phyloP scores from a whole-genome alignment of 2,329 filamentous ascomycete genomes.

The Plenodomus tracheiphilus region DNA sequence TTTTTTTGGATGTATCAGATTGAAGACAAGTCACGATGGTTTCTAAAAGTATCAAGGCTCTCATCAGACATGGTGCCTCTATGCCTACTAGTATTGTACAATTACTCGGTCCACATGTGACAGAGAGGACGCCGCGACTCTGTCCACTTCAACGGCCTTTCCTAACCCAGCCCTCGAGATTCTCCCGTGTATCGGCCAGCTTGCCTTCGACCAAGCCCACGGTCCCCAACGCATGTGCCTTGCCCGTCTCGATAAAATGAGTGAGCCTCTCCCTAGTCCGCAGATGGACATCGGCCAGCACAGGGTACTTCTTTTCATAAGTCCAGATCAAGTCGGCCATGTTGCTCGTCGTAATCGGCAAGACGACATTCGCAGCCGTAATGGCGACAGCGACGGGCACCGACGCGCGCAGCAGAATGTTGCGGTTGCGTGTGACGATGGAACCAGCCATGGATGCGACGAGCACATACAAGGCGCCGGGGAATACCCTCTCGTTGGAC shows the following conservation, averaged over 20 bases:
- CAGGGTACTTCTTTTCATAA: conserved; percentile 89
- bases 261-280: conserved; percentile 69
- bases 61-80: too few species aligned
- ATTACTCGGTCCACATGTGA: conserved; percentile 13
- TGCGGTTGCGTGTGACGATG: conserved; percentile 87
- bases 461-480: conserved; percentile 87
- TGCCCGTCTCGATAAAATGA: conserved; percentile 72
- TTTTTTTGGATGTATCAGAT: too few species aligned
- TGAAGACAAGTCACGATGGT: too few species aligned
- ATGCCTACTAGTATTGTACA: conserved; percentile 20
- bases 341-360: conserved; percentile 90
- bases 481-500: conserved; percentile 85
- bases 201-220: conserved; percentile 77
- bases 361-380: conserved; percentile 77
- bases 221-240: conserved; percentile 72
- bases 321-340: conserved; percentile 84
- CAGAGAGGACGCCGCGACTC: background rate
- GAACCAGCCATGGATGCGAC: conserved; percentile 93
- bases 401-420: conserved; percentile 75
- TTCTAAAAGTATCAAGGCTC: too few species aligned
- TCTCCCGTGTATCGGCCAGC: conserved; percentile 73
- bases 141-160: conserved; percentile 70
- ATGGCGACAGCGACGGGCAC: conserved; percentile 80
- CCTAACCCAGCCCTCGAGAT: conserved; percentile 85
- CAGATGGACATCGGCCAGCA: conserved; percentile 78